Percentiles rank a stretch among this genome's conserved stretches.
Evolutionary conservation across 2,329 filamentous ascomycete species (phyloP).

Genomic region (Alternaria infectoria): DNA sequence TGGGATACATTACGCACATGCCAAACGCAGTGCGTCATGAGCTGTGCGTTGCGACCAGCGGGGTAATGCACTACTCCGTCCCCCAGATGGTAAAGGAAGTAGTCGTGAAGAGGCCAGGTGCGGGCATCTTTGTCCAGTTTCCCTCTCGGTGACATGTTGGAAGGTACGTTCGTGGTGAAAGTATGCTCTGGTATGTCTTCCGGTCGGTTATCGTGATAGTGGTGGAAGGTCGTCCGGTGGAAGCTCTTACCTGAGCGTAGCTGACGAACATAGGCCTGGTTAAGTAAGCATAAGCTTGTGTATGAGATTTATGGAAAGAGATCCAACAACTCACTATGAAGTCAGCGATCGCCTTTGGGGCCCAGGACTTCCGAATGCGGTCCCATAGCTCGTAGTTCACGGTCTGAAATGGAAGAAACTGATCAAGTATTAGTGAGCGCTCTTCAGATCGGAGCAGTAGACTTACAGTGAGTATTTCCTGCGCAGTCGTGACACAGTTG

Average conservation of each 20-base stretch:
- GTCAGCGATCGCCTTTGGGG: background rate
- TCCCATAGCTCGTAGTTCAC: background rate
- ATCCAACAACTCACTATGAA: background rate
- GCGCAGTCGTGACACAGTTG: background rate
- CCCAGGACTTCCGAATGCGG: background rate
- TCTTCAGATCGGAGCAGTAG: background rate
- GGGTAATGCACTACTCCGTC: background rate
- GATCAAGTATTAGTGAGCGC: background rate
- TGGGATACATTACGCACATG: background rate
- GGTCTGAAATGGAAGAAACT: background rate
- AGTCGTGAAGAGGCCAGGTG: background rate
- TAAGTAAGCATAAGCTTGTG: background rate
- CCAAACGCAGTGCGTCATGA: background rate
- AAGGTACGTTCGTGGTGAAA: background rate
- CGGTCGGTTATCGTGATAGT: background rate
- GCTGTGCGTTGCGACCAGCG: background rate
- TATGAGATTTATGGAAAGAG: background rate
- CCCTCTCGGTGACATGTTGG: background rate
- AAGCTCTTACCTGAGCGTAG: background rate
- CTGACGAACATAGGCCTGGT: background rate
- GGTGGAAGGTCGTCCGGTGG: background rate
- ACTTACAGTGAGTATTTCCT: background rate
- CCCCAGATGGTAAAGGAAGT: background rate
- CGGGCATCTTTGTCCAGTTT: background rate
- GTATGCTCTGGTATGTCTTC: background rate